Evolutionary conservation across 2,329 filamentous ascomycete species (phyloP).

Genomic region (Cladorrhinum sp.): DNA sequence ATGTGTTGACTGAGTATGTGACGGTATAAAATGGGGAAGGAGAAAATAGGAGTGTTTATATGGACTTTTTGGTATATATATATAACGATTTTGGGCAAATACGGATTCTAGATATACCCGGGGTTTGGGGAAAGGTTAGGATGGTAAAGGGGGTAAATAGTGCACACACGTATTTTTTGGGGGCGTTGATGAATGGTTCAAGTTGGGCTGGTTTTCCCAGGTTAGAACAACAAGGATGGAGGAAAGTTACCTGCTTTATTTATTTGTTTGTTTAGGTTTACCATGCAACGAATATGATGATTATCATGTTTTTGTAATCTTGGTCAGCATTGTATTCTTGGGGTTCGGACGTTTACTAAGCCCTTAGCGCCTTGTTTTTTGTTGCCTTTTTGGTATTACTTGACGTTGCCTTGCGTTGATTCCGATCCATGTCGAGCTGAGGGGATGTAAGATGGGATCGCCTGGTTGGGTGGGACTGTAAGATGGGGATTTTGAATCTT

Average conservation of each 20-base stretch:
- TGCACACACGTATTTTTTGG: neutral
- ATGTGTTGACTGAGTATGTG: slow-evolving; percentile 31
- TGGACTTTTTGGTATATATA: neutral
- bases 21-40: slow-evolving; percentile 11
- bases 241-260: neutral
- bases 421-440: neutral
- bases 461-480: neutral
- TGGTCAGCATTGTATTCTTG: neutral
- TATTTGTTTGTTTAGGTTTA: neutral
- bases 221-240: neutral
- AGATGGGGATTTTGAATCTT: no score
- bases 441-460: neutral
- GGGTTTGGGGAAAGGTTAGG: neutral
- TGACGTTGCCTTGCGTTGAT: neutral
- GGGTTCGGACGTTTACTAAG: neutral
- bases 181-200: neutral
- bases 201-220: neutral
- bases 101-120: neutral
- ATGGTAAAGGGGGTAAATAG: neutral
- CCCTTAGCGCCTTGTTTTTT: neutral
- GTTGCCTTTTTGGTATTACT: neutral
- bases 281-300: neutral
- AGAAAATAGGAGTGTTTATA: neutral
- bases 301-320: neutral
- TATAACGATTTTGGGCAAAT: neutral